A percentile compares a stretch with the other conserved stretches of the same genome.
phyloP scores from a whole-genome alignment of 2,329 filamentous ascomycete genomes.

The Colletotrichum lentis region DNA sequence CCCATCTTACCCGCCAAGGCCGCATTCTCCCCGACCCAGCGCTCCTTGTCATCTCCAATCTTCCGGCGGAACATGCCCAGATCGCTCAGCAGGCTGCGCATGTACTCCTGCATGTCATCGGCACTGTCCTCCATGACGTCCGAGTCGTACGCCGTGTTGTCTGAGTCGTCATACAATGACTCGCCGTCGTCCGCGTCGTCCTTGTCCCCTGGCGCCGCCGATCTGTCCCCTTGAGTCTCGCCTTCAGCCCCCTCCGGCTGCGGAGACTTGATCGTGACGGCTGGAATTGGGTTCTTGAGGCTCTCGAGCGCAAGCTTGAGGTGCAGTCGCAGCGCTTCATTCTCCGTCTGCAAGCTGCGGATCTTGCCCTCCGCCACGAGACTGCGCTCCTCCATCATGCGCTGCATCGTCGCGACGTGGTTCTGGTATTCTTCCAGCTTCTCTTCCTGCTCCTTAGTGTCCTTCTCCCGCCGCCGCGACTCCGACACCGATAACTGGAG shows the following conservation, averaged over 20 bases:
- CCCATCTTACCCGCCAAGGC: slow-evolving; percentile 58
- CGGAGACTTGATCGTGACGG: slow-evolving; percentile 53
- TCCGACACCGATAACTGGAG: slow-evolving; percentile 81
- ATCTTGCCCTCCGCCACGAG: slow-evolving; percentile 95
- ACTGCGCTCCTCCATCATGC: slow-evolving; percentile 92
- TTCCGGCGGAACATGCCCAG: slow-evolving; percentile 83
- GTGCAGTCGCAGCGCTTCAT: slow-evolving; percentile 87
- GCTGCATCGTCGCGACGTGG: slow-evolving; percentile 87
- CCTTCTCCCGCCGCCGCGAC: slow-evolving; percentile 73
- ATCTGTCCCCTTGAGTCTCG: slow-evolving; percentile 25
- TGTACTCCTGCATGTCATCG: slow-evolving; percentile 80
- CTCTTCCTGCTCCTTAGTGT: slow-evolving; percentile 79
- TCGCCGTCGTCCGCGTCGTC: slow-evolving; percentile 70
- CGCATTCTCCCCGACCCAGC: slow-evolving; percentile 70
- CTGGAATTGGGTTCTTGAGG: slow-evolving; percentile 88
- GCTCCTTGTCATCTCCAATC: slow-evolving; percentile 79
- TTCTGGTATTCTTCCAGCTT: slow-evolving; percentile 94
- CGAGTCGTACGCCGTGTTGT: slow-evolving; percentile 52
- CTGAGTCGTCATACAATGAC: slow-evolving; percentile 52
- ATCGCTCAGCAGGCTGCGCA: slow-evolving; percentile 84
- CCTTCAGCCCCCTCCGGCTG: slow-evolving; percentile 19
- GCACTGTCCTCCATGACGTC: slow-evolving; percentile 62
- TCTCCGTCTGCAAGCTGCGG: slow-evolving; percentile 85
- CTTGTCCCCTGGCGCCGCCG: slow-evolving; percentile 47
- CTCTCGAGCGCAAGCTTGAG: slow-evolving; percentile 86